Base-by-base conservation (phyloP, 177 flowering plant genomes). In the Tripterygium wilfordii region DNA sequence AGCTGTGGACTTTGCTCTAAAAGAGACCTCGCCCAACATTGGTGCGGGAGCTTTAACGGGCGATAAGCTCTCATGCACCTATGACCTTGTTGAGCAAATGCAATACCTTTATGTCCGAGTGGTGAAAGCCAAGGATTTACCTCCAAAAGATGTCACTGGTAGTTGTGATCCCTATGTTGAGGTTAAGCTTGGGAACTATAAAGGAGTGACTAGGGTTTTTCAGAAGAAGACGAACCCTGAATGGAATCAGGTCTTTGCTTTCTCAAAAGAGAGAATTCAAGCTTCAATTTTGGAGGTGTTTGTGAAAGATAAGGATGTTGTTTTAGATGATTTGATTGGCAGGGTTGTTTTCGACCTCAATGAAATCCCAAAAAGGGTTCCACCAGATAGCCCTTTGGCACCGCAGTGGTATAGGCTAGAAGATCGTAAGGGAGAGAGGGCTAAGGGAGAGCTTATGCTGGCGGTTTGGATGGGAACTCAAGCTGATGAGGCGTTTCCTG, bases 41-140 rank as follows among this genome's bases (percentile, higher is more conserved):
- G 74, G 79, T 10, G 72, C 68, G 8, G 71, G 60, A 16, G 48
- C 47, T 20, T 33, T 55, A 5, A 35, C 59, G 0, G 57, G 54
- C 1, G 76, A 75, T 24, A 71, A 75, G 65, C 74, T 75, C 10
- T 29, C 74, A 10, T 56, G 52, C 53, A 61, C 79, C 38, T 68
- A 75, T 65, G 79, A 75, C 45, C 74, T 75, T 5, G 79, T 75
- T 15, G 79, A 75, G 66, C 76, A 75, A 37, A 75, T 75, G 79
- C 76, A 75, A 33, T 75, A 75, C 54, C 74, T 75, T 8, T 75
- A 64, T 48, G 79, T 75, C 5, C 71, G 67, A 9, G 76, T 75
- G 13, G 76, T 75, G 13, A 75, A 75, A 51, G 79, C 79, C 2
- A 68, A 54, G 45, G 72, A 71, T 31, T 57, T 75, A 25, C 71